phyloP scores from a whole-genome alignment of 345 rosid species.

The Eucalyptus marginata region DNA sequence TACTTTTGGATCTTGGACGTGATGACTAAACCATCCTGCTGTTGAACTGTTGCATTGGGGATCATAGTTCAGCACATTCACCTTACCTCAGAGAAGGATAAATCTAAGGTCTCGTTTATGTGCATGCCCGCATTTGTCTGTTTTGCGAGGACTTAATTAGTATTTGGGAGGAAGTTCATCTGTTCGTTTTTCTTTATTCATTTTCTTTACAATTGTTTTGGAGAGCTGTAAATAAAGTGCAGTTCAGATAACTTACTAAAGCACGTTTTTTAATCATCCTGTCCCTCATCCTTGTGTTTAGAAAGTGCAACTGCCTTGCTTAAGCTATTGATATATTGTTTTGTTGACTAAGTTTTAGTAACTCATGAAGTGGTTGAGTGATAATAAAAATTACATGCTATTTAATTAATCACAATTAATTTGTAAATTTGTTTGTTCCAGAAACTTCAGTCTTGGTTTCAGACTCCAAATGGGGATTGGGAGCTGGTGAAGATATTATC shows the following conservation, averaged over 20 bases:
- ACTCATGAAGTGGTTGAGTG: not conserved
- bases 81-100: not conserved
- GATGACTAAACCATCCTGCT: not conserved
- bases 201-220: not conserved
- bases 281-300: not conserved
- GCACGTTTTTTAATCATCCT: not conserved
- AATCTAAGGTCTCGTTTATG: not conserved
- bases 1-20: not conserved
- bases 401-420: not conserved
- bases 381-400: not conserved
- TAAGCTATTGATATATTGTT: not conserved
- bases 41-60: not conserved
- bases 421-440: constrained; percentile 20
- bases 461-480: constrained; percentile 83
- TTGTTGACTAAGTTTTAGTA: not conserved
- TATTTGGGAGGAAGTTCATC: not conserved
- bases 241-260: not conserved
- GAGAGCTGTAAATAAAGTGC: not conserved
- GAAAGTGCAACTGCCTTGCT: not conserved
- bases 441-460: constrained; percentile 87
- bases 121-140: not conserved
- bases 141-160: not conserved
- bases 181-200: not conserved
- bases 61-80: not conserved
- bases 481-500: constrained; percentile 68